phyloP scores from a whole-genome alignment of 2,329 filamentous ascomycete species.

The Sporothrix phasma region DNA sequence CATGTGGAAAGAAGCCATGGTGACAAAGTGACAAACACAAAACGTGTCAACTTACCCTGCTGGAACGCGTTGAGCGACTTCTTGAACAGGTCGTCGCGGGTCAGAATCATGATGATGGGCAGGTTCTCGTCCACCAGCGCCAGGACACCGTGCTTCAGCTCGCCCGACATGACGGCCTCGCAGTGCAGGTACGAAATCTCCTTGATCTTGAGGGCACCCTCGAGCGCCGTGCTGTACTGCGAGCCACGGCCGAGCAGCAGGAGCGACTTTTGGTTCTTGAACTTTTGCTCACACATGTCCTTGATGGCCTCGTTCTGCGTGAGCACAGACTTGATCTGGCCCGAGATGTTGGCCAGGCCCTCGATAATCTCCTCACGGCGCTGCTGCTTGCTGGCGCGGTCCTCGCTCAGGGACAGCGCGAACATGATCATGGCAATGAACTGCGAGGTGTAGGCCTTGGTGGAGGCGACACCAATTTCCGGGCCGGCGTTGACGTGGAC shows the following conservation, averaged over 20 bases:
- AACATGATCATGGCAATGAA: constrained; percentile 99
- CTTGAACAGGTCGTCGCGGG: constrained; percentile 88
- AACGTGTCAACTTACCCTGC: constrained; percentile 55
- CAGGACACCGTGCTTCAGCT: constrained; percentile 97
- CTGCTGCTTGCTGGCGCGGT: constrained; percentile 87
- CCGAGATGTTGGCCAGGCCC: constrained; percentile 75
- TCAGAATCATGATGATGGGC: constrained; percentile 99
- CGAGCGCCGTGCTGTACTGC: constrained; percentile 92
- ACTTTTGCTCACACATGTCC: constrained; percentile 78
- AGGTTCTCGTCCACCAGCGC: constrained; percentile 96
- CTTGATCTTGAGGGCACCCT: constrained; percentile 98
- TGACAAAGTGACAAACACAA: background rate
- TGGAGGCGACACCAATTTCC: constrained; percentile 97
- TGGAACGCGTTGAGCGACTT: constrained; percentile 99
- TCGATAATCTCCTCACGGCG: constrained; percentile 94
- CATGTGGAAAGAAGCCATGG: background rate
- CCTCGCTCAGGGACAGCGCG: constrained; percentile 88
- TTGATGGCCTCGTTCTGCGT: constrained; percentile 91
- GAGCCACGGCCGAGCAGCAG: constrained; percentile 88
- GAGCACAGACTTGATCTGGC: constrained; percentile 85
- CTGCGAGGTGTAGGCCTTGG: constrained; percentile 98
- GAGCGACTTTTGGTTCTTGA: constrained; percentile 96
- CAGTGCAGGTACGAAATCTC: constrained; percentile 99
- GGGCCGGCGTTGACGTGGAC: constrained; percentile 98
- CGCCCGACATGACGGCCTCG: constrained; percentile 99